These are phyloP conservation scores for Boletus insuetus DNA, from an alignment of 768 basidiomycete species.

Conservation along the genomic window DNA sequence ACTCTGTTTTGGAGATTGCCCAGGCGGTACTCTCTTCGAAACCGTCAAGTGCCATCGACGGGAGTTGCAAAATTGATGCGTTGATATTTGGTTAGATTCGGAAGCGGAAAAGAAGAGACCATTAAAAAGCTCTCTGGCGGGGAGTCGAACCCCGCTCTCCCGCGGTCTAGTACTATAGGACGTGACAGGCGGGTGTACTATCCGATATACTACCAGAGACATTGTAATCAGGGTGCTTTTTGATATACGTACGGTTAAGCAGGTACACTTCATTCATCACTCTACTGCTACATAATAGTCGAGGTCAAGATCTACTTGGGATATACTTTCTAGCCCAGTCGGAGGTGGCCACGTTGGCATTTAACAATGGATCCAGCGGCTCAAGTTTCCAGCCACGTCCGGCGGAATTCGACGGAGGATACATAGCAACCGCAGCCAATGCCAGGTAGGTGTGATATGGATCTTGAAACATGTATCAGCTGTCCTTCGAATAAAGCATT, in stretches of 20 bases:
- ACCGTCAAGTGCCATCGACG: constrained; percentile 45
- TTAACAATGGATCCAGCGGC: constrained; percentile 65
- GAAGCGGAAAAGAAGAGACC: neutral
- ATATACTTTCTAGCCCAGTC: constrained; percentile 65
- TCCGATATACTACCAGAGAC: constrained; percentile 51
- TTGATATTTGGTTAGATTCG: neutral
- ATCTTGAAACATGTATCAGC: constrained; percentile 47
- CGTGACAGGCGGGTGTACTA: constrained; percentile 51
- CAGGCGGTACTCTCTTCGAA: constrained; percentile 46
- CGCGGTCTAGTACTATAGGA: constrained; percentile 24
- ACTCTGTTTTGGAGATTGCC: constrained; percentile 43
- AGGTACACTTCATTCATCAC: too few relatives aligned
- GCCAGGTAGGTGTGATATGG: constrained; percentile 95
- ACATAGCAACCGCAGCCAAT: constrained; percentile 75
- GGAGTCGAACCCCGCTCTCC: constrained; percentile 46
- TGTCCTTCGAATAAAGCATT: neutral
- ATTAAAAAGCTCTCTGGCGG: constrained; percentile 38
- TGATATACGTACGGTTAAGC: neutral
- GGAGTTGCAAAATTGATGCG: neutral
- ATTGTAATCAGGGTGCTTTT: accelerated
- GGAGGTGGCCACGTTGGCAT: constrained; percentile 63
- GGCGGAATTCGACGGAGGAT: constrained; percentile 39
- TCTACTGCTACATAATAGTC: neutral
- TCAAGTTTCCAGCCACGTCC: constrained; percentile 54
- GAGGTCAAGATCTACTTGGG: constrained; percentile 28